A percentile compares a stretch with the other conserved stretches of the same genome.
Conservation (phyloP, 768 basidiomycete species). For the Tricholoma bakamatsutake region DNA sequence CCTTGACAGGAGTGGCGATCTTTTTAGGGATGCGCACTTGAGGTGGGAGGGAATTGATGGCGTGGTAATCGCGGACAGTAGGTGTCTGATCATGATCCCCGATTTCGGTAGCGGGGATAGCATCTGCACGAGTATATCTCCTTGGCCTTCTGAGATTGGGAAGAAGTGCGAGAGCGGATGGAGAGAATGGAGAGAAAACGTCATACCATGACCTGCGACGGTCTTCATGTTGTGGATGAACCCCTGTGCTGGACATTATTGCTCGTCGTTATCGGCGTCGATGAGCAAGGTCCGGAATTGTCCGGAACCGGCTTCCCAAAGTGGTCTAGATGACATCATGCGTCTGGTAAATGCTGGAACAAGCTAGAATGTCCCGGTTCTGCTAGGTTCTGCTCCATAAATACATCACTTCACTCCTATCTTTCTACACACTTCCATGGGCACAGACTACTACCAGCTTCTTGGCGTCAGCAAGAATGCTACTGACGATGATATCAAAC, state of each 20-base stretch:
- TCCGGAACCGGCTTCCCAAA: too few relatives aligned
- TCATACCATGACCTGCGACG: conserved; percentile 60
- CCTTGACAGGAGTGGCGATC: conserved; percentile 72
- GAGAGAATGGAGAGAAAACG: conserved; percentile 62
- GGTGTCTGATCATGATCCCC: conserved; percentile 50
- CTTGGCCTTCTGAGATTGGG: conserved; percentile 37
- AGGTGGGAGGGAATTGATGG: conserved; percentile 60
- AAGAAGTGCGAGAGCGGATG: conserved; percentile 48
- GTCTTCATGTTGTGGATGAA: not conserved
- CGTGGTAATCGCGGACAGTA: conserved; percentile 66
- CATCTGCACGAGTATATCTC: conserved; percentile 65
- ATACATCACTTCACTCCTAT: conserved; percentile 4
- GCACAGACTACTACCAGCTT: conserved; percentile 83
- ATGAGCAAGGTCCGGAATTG: not conserved
- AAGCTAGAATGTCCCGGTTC: conserved; percentile 12
- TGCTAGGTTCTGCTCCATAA: not conserved
- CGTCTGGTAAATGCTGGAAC: not conserved
- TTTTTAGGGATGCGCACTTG: conserved; percentile 78
- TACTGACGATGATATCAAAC: conserved; percentile 83
- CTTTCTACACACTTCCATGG: conserved; percentile 42
- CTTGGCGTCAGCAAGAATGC: conserved; percentile 73
- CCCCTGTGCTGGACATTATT: not conserved
- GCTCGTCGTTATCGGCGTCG: not conserved
- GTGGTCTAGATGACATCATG: conserved; percentile 11
- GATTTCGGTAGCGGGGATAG: conserved; percentile 56